These are phyloP conservation scores for Breynia disticha DNA, from an alignment of 441 rosid species.

Conservation along the genomic window DNA sequence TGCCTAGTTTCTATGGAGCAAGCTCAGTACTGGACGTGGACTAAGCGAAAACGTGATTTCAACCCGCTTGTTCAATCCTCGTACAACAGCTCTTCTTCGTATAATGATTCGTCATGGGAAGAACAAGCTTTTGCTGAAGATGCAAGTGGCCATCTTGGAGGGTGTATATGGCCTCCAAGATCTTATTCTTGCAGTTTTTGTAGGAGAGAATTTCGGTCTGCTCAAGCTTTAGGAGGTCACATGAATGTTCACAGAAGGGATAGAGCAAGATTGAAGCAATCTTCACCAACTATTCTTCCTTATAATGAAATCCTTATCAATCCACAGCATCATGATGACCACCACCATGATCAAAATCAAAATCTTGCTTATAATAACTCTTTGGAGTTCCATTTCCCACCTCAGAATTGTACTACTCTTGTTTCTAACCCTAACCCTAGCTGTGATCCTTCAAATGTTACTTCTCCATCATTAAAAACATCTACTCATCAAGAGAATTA, in stretches of 20 bases:
- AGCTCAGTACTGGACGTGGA: slow-evolving; percentile 43
- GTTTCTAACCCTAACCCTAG: slow-evolving; percentile 57
- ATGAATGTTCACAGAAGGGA: slow-evolving; percentile 98
- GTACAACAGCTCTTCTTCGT: slow-evolving; percentile 7
- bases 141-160: slow-evolving; percentile 64
- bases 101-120: slow-evolving; percentile 87
- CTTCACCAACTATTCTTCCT: slow-evolving; percentile 22
- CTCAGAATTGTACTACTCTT: slow-evolving; percentile 23
- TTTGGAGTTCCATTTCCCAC: slow-evolving; percentile 28
- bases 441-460: slow-evolving; percentile 21
- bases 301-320: slow-evolving; percentile 20
- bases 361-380: slow-evolving; percentile 26
- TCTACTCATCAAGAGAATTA: slow-evolving; percentile 35
- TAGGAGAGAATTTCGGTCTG: slow-evolving; percentile 81
- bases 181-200: slow-evolving; percentile 95
- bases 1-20: slow-evolving; percentile 28
- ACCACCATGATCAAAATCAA: slow-evolving; percentile 17
- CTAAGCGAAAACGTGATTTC: slow-evolving; percentile 27
- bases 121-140: slow-evolving; percentile 94
- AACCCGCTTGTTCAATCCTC: slow-evolving; percentile 24
- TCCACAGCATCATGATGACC: slow-evolving; percentile 19
- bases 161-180: slow-evolving; percentile 93
- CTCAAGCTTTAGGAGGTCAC: slow-evolving; percentile 97
- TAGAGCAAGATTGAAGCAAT: slow-evolving; percentile 79
- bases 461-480: slow-evolving; percentile 35